Evolutionary conservation across 306 rosid genomes (phyloP), one percentile per base, ranked within the genome.

Genomic region (Arachis stenosperma): DNA sequence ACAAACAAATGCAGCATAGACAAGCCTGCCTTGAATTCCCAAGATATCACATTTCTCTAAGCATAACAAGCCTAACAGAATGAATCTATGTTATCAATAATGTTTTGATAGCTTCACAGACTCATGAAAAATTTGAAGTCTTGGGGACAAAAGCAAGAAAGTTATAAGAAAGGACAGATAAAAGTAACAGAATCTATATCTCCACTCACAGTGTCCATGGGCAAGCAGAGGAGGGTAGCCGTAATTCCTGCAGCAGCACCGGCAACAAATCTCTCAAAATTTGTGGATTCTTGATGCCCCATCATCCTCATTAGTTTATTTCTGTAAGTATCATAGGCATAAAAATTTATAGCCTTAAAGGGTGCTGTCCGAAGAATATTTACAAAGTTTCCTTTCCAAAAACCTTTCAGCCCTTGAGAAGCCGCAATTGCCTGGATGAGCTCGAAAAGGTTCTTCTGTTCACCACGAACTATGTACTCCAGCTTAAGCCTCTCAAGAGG

Each of bases 401-500:
- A 94, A 2, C 99, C 99, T 74, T 57, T 91, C 86, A 94, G 70
- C 13, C 99, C 99, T 87, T 94, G 99, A 64, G 96, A 81, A 75
- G 81, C 75, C 5, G 96, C 89, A 78, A 94, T 94, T 40, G 84
- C 47, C 74, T 79, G 82, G 61, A 94, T 78, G n/a, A 94, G 88
- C 63, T 88, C 89, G 27, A 78, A 66, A 7, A 94, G 83, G 75
- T 87, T 51, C 87, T 80, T 87, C 83, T 75, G 87, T 65, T 94
- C 99, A 4, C 96, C 99, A 3, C 96, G 92, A 51, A 94, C 93
- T 58, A 94, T 88, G 73, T 94, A 94, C 52, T 94, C 99, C 88
- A 94, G 86, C 90, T 94, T 94, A 50, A 94, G 90, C 81, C 99
- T 89, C 90, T 94, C 99, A 2, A 94, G 95, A 2, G 99, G 99